Base-by-base conservation (phyloP, 192 early-diverging fungal genomes). In the Rhizophagus sp. region DNA sequence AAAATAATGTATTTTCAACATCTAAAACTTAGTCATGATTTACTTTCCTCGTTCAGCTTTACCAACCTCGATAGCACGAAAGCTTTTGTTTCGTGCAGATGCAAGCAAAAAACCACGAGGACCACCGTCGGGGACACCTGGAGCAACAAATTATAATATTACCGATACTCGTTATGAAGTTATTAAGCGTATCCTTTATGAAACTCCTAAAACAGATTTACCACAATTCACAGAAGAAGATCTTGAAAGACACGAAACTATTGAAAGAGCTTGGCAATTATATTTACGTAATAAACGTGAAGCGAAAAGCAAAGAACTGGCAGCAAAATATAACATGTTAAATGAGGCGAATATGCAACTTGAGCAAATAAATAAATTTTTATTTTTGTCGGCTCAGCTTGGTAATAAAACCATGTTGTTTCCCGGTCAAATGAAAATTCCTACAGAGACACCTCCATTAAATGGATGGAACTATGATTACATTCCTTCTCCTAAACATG, bases 111-210 rank as follows among this genome's bases (percentile, higher is more conserved):
- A 22, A 8, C 10, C 25, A 27, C 19, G 52, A 36, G 34, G 17
- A n/a, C 63, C 62, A 3, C 36, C 27, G 33, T 13, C 63, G 13
- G 63, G 22, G 13, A 63, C 65, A 6, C 61, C 39, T 33, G 63
- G 75, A 10, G 27, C 62, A 27, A 39, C 27, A 63, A 22, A 24
- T 33, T 24, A 11, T n/a, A 30, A 63, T 2, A 75, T 75, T 27
- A 63, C 67, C 11, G 91, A 93, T 75, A 81, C 86, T 30, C 88
- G 93, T 36, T 87, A 91, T 80, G 91, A 93, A 76, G 82, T 91
- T 62, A 93, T 94, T 85, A 93, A 91, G 68, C 86, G 89, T 79
- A 90, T 94, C 4, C 84, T 94, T 52, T 94, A 89, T 75, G 87
- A 92, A 52, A 83, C 88, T 33, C 84, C 88, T 62, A 57, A 83